Evolutionary conservation across 78 protist species (phyloP).

Genomic region (slime mould (Dictyostelium discoideum)): DNA sequence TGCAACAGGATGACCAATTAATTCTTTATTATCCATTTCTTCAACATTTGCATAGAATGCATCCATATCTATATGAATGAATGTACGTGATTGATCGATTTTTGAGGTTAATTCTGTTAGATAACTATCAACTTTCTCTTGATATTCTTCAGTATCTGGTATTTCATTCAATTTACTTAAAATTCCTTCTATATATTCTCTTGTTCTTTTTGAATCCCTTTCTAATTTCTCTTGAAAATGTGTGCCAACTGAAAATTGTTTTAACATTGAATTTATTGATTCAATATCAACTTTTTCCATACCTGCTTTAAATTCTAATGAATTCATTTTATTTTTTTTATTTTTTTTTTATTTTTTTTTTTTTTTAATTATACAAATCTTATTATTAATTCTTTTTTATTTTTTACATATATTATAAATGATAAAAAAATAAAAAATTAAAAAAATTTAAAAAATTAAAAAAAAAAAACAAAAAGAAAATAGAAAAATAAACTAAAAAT

Average conservation of each 20-base stretch:
- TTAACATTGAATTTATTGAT: slow-evolving; percentile 31
- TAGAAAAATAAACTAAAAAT: too few species aligned
- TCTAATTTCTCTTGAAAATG: slow-evolving; percentile 47
- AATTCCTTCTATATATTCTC: background rate
- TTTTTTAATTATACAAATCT: background rate
- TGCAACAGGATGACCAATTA: slow-evolving; percentile 59
- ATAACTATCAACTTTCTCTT: slow-evolving; percentile 6
- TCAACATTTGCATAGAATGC: slow-evolving; percentile 80
- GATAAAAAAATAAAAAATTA: too few species aligned
- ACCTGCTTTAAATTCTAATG: slow-evolving; percentile 67
- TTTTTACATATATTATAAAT: too few species aligned
- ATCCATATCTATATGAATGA: slow-evolving; percentile 81
- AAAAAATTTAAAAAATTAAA: too few species aligned
- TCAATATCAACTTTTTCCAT: slow-evolving; percentile 72
- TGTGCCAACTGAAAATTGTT: slow-evolving; percentile 43
- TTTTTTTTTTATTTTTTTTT: background rate
- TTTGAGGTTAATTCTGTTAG: background rate
- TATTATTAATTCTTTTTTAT: too few species aligned
- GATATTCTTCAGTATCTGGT: slow-evolving; percentile 39
- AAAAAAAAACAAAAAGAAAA: too few species aligned
- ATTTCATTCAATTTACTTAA: background rate
- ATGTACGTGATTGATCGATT: slow-evolving; percentile 11
- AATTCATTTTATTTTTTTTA: background rate
- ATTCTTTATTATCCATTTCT: slow-evolving; percentile 46
- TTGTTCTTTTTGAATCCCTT: slow-evolving; percentile 5